phyloP scores from a whole-genome alignment of 2,329 filamentous ascomycete genomes.

The Pyricularia sp. region DNA sequence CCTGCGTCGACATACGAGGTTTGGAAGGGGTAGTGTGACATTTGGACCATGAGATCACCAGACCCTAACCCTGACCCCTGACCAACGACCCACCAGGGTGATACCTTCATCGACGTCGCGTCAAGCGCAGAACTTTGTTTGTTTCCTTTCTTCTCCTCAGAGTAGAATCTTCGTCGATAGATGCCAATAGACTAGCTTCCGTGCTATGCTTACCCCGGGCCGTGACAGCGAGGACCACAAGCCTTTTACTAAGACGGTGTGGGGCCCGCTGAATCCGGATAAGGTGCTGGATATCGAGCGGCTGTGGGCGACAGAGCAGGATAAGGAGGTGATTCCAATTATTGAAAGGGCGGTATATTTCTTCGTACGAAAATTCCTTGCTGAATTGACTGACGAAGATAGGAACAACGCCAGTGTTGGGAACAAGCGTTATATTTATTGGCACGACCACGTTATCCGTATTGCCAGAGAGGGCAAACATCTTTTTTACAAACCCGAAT shows the following conservation, averaged over 20 bases:
- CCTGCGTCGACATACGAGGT: no score
- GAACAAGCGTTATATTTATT: not conserved
- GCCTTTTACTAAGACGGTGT: not conserved
- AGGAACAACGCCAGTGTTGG: not conserved
- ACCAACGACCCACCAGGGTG: no score
- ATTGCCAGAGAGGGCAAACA: not conserved
- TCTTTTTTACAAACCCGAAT: not conserved
- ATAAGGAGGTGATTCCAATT: not conserved
- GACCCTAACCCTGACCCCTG: no score
- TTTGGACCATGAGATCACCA: no score
- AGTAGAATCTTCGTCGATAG: no score
- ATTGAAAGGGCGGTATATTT: not conserved
- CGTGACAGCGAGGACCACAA: not conserved
- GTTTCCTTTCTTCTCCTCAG: no score
- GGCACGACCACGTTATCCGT: not conserved
- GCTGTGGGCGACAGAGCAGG: not conserved
- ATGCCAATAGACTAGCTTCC: no score
- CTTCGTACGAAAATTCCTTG: not conserved
- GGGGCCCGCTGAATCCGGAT: not conserved
- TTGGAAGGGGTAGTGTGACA: no score
- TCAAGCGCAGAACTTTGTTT: no score
- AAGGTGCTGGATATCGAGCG: not conserved
- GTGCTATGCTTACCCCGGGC: no score
- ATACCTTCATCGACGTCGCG: no score
- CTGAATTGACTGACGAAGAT: not conserved